phyloP scores from a whole-genome alignment of 495 filamentous ascomycete species.

The Neurospora terricola region DNA sequence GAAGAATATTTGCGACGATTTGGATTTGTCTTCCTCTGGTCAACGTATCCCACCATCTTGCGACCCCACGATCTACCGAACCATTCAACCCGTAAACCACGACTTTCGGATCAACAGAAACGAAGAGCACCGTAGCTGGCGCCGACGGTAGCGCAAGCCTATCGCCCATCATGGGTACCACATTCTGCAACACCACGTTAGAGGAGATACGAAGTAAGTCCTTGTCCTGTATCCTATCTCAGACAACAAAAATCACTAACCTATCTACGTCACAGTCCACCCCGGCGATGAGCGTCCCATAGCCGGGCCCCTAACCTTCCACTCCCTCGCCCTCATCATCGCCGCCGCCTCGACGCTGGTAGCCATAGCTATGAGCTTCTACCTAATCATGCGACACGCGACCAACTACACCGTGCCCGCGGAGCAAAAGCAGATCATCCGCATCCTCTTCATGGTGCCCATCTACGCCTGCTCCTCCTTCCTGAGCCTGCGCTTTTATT shows the following conservation, averaged over 20 bases:
- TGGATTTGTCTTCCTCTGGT: not conserved
- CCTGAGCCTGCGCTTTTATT: conserved; percentile 68
- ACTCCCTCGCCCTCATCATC: conserved; percentile 43
- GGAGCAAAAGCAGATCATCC: conserved; percentile 87
- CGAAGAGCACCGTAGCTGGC: not conserved
- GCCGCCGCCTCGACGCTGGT: conserved; percentile 45
- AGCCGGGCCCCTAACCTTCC: conserved; percentile 43
- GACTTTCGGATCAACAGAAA: not conserved
- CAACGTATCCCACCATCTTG: not conserved
- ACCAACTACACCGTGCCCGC: conserved; percentile 72
- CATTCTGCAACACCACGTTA: conserved; percentile 40
- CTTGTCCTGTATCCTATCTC: not conserved
- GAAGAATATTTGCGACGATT: not conserved
- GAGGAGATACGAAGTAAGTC: conserved; percentile 46
- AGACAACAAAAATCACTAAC: not conserved
- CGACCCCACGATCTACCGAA: not conserved
- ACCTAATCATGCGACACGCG: conserved; percentile 67
- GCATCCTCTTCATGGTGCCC: conserved; percentile 86
- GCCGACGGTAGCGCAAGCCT: not conserved
- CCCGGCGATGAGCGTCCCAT: conserved; percentile 30
- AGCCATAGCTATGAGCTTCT: conserved; percentile 45
- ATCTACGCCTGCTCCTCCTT: conserved; percentile 73
- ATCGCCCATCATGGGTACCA: not conserved
- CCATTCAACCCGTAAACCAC: not conserved
- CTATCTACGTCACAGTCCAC: conserved; percentile 3